Percentiles rank a stretch among this genome's conserved stretches.
phyloP scores from a whole-genome alignment of 176 grass and related monocot genomes.

The Raddia guianensis region DNA sequence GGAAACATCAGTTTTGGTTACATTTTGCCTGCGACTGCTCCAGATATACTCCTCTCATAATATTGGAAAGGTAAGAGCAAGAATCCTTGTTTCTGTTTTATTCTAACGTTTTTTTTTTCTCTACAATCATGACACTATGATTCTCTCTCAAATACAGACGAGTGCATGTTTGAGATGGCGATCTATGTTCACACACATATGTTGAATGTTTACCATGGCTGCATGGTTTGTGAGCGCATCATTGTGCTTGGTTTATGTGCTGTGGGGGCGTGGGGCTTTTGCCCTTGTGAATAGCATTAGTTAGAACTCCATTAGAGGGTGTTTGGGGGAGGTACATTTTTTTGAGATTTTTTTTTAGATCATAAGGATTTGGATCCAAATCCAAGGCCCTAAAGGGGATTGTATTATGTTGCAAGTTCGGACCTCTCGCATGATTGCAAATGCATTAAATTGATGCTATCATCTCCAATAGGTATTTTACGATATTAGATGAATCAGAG shows the following conservation, averaged over 20 bases:
- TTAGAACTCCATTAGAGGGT: slow-evolving; percentile 7
- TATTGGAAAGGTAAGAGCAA: slow-evolving; percentile 79
- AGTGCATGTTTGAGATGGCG: neutral
- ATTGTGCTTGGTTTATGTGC: neutral
- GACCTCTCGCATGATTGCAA: neutral
- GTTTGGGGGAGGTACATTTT: neutral
- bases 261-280: slow-evolving; percentile 9
- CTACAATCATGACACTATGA: neutral
- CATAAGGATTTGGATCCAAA: neutral
- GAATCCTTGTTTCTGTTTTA: slow-evolving; percentile 2
- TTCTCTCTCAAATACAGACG: neutral
- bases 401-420: slow-evolving; percentile 5
- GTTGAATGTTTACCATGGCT: slow-evolving; percentile 25
- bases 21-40: slow-evolving; percentile 85
- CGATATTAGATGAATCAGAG: neutral
- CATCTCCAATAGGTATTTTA: neutral
- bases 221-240: slow-evolving; percentile 24
- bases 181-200: neutral
- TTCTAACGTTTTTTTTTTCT: slow-evolving; percentile 9
- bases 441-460: slow-evolving; percentile 21
- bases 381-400: neutral
- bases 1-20: slow-evolving; percentile 89
- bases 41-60: slow-evolving; percentile 96
- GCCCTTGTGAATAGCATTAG: slow-evolving; percentile 24
- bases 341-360: slow-evolving; percentile 11